phyloP scores from a whole-genome alignment of 2,329 filamentous ascomycete genomes.

The Thielaviopsis populi region DNA sequence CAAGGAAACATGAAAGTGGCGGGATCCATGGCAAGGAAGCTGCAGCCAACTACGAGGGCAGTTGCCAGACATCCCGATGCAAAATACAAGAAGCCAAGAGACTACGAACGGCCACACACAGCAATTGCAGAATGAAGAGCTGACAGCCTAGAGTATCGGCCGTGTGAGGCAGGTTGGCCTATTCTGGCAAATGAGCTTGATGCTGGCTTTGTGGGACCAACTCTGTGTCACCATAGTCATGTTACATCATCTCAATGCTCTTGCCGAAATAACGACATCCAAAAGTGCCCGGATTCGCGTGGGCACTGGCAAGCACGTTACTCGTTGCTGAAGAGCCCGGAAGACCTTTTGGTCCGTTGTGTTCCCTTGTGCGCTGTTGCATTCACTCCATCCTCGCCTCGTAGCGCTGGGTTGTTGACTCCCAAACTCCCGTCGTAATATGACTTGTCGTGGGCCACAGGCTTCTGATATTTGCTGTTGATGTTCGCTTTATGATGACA shows the following conservation, averaged over 20 bases:
- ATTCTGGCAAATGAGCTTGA: not conserved
- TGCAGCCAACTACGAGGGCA: not conserved
- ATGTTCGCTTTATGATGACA: too few relatives aligned
- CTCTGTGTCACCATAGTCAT: not conserved
- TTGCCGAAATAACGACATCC: not conserved
- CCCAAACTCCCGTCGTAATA: not conserved
- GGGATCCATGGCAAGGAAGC: not conserved
- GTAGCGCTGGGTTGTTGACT: not conserved
- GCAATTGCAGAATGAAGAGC: not conserved
- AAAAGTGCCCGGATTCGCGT: not conserved
- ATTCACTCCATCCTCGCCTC: not conserved
- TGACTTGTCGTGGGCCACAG: too few relatives aligned
- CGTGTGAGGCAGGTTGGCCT: not conserved
- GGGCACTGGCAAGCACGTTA: not conserved
- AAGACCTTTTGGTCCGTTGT: not conserved
- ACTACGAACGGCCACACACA: not conserved
- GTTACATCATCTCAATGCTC: constrained; percentile 1
- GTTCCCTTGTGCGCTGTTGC: not conserved
- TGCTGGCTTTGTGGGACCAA: not conserved
- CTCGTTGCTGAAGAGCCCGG: not conserved
- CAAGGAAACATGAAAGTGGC: not conserved
- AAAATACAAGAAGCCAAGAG: not conserved
- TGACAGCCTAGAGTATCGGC: not conserved
- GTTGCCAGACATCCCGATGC: not conserved
- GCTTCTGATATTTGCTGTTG: too few relatives aligned